Base-by-base conservation (phyloP, 2,329 filamentous ascomycete genomes). In the Gnomoniopsis sp. region DNA sequence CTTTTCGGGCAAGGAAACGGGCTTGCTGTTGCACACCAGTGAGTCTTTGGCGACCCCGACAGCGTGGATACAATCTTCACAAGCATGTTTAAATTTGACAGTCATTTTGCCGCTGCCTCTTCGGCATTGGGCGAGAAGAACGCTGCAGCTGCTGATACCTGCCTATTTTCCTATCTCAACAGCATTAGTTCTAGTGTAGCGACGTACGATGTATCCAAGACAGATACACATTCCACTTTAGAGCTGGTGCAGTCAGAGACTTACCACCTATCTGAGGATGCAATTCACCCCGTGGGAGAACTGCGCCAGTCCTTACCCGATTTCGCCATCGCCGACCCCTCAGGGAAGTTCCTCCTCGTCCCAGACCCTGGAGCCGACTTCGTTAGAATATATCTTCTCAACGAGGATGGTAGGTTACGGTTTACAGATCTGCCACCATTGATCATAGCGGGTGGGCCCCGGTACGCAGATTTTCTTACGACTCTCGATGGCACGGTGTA, bases 321-420 rank as follows among this genome's bases (percentile, higher is more conserved):
- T 70, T 74, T 88, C 67, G 79, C 82, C n/a, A 69, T 88, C 53
- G 68, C 87, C 36, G 88, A 90, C 68, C 88, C 87, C 7, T 87
- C 83, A 2, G 82, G 80, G 6, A 66, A 76, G n/a, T 90, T 82
- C 69, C 65, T 89, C 30, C 66, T 89, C 10, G 79, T 85, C 10
- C 86, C 87, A 1, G 88, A 90, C 65, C 77, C 92, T 6, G 85
- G 88, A 44, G 78, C 81, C 58, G 88, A 90, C 65, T 66, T 84
- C 7, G 70, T 90, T 50, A 84, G 82, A 62, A 72, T 75, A 58
- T 90, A 83, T 69, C 67, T 73, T 56, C 77, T 88, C 65, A 72
- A 83, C 63, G 77, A 77, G 49, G 67, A 72, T 7, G 75, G 79
- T 34, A 41, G 49, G 26, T 72, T 83, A 8, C 66, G 66, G 19